Evolutionary conservation across 495 filamentous ascomycete species (phyloP).

Genomic region (Hypoxylon intermedium): DNA sequence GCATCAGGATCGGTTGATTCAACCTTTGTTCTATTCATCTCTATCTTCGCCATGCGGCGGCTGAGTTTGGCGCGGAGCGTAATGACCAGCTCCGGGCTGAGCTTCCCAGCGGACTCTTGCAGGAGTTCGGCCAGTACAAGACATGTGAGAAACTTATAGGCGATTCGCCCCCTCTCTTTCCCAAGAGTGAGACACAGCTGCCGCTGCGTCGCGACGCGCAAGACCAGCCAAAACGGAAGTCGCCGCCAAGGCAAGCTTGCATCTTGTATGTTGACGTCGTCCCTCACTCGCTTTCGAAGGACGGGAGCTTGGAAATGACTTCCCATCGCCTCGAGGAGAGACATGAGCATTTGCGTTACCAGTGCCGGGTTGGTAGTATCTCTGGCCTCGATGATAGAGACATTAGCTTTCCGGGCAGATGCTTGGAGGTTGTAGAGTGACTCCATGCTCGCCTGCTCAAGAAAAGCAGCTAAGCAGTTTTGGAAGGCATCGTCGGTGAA

Average conservation of each 20-base stretch:
- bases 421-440: slow-evolving; percentile 60
- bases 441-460: slow-evolving; percentile 66
- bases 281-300: slow-evolving; percentile 64
- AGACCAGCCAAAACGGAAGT: slow-evolving; percentile 60
- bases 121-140: slow-evolving; percentile 54
- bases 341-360: slow-evolving; percentile 63
- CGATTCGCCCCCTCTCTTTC: slow-evolving; percentile 51
- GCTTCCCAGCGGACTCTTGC: slow-evolving; percentile 41
- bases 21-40: slow-evolving; percentile 42
- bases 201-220: slow-evolving; percentile 62
- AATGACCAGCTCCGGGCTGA: slow-evolving; percentile 24
- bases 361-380: slow-evolving; percentile 62
- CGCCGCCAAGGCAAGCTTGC: slow-evolving; percentile 64
- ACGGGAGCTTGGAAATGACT: slow-evolving; percentile 36
- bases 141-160: slow-evolving; percentile 66
- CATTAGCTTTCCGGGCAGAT: slow-evolving; percentile 56
- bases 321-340: slow-evolving; percentile 62
- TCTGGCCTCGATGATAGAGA: slow-evolving; percentile 56
- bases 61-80: slow-evolving; percentile 63
- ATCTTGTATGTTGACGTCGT: slow-evolving; percentile 60
- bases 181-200: slow-evolving; percentile 56
- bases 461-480: slow-evolving; percentile 56
- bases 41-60: slow-evolving; percentile 67
- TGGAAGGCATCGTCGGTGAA: slow-evolving; percentile 58
- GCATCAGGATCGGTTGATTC: not conserved